A percentile compares a stretch with the other conserved stretches of the same genome.
phyloP scores from a whole-genome alignment of 306 rosid genomes.

The Vachellia pachyceras region DNA sequence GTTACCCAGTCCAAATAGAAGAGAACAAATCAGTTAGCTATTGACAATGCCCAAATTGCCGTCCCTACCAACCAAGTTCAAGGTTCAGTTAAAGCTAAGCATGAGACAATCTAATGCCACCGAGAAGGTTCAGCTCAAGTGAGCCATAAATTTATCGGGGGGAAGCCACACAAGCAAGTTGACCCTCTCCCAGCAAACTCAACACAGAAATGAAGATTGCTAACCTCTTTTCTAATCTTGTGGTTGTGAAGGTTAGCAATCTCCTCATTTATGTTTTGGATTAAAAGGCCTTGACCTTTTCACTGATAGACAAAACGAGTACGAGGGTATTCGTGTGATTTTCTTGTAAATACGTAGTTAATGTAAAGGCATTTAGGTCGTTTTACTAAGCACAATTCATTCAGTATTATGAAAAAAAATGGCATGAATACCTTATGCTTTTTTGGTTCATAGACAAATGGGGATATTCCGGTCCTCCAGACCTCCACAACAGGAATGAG shows the following conservation, averaged over 20 bases:
- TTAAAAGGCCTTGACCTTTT: background rate
- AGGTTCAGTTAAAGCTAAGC: background rate
- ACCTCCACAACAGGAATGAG: no score
- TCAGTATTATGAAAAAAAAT: background rate
- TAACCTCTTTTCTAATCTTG: background rate
- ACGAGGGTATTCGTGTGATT: background rate
- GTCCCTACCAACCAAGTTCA: background rate
- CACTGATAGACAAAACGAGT: background rate
- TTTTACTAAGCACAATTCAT: background rate
- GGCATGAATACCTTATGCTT: no score
- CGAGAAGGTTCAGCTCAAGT: background rate
- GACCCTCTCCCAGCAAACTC: background rate
- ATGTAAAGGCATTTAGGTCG: background rate
- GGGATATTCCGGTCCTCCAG: no score
- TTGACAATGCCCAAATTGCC: background rate
- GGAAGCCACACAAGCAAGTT: constrained; percentile 20
- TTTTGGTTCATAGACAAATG: no score
- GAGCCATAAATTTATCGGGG: constrained; percentile 7
- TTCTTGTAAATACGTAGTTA: background rate
- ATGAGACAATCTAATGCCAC: constrained; percentile 25
- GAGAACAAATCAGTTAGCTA: background rate
- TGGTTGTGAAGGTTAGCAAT: background rate
- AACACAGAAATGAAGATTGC: background rate
- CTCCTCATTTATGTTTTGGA: background rate
- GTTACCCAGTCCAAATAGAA: background rate